Conservation (phyloP, 106 monocot genomes). For the Amphibolis antarctica region DNA sequence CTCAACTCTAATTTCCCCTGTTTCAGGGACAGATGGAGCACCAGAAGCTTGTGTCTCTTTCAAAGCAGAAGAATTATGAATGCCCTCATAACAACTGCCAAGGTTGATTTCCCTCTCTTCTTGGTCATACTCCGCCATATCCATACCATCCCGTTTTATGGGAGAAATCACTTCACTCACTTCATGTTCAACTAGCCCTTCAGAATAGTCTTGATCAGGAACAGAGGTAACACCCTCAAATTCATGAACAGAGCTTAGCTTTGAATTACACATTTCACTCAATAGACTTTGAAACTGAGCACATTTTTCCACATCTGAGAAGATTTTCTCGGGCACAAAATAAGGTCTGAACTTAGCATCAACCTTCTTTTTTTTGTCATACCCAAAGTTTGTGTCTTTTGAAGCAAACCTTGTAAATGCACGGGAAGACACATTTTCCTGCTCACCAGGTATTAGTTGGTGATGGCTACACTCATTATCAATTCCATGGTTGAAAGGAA, state of each 20-base stretch:
- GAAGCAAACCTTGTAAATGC: slow-evolving; percentile 15
- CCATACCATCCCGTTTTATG: background rate
- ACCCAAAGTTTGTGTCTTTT: slow-evolving; percentile 24
- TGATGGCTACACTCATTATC: slow-evolving; percentile 12
- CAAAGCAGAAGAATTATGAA: slow-evolving; percentile 1
- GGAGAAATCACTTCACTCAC: background rate
- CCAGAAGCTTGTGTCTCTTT: background rate
- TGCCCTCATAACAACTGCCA: background rate
- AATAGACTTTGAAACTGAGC: slow-evolving; percentile 5
- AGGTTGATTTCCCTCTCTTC: background rate
- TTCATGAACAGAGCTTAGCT: slow-evolving; percentile 1
- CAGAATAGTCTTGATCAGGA: background rate
- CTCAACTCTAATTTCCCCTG: slow-evolving; percentile 2
- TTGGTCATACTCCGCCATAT: background rate
- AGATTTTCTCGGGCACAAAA: slow-evolving; percentile 2
- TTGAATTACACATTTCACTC: slow-evolving; percentile 11
- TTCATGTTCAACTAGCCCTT: background rate
- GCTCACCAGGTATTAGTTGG: slow-evolving; percentile 13
- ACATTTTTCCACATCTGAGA: background rate
- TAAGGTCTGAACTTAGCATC: background rate
- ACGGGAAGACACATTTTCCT: slow-evolving; percentile 15
- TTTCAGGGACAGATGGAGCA: background rate
- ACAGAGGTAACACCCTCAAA: slow-evolving; percentile 3
- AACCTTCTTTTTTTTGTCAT: slow-evolving; percentile 10
- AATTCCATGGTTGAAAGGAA: slow-evolving; percentile 26